Evolutionary conservation across 805 yeast genomes (phyloP).

Genomic region (Candida arabinofermentans): DNA sequence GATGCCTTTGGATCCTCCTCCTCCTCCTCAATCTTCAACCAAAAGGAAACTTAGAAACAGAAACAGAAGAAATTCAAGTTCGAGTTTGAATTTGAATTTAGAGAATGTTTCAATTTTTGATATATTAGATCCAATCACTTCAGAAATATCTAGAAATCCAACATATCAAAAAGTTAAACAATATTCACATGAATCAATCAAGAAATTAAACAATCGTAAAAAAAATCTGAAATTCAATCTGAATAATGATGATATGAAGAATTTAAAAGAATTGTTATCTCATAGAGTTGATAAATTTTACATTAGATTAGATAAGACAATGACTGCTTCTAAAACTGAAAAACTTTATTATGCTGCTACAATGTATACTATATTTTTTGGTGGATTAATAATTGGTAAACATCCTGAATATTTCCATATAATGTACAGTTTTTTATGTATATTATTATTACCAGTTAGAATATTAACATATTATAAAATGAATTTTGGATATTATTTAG

Average conservation of each 20-base stretch:
- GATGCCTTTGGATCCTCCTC: slow-evolving; percentile 9
- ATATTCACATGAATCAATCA: slow-evolving; percentile 20
- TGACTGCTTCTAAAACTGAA: slow-evolving; percentile 54
- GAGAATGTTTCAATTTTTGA: slow-evolving; percentile 30
- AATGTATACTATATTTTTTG: slow-evolving; percentile 58
- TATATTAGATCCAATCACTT: slow-evolving; percentile 28
- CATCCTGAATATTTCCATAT: slow-evolving; percentile 75
- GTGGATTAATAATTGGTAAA: slow-evolving; percentile 75
- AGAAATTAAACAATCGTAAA: slow-evolving; percentile 23
- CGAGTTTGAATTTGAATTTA: slow-evolving; percentile 11
- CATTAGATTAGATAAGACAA: slow-evolving; percentile 32
- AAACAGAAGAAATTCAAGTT: slow-evolving; percentile 14
- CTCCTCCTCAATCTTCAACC: background rate
- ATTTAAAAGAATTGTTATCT: slow-evolving; percentile 21
- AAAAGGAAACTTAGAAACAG: slow-evolving; percentile 2
- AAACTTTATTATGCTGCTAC: slow-evolving; percentile 78
- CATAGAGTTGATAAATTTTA: slow-evolving; percentile 36
- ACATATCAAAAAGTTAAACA: slow-evolving; percentile 28
- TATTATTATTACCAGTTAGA: slow-evolving; percentile 75
- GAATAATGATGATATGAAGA: slow-evolving; percentile 26
- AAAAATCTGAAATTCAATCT: slow-evolving; percentile 22
- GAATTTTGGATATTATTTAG: slow-evolving; percentile 81
- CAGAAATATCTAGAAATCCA: slow-evolving; percentile 21
- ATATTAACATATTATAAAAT: slow-evolving; percentile 76
- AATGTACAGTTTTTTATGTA: slow-evolving; percentile 60